Conservation (phyloP, 768 basidiomycete species). For the Cystobasidium ongulense region DNA sequence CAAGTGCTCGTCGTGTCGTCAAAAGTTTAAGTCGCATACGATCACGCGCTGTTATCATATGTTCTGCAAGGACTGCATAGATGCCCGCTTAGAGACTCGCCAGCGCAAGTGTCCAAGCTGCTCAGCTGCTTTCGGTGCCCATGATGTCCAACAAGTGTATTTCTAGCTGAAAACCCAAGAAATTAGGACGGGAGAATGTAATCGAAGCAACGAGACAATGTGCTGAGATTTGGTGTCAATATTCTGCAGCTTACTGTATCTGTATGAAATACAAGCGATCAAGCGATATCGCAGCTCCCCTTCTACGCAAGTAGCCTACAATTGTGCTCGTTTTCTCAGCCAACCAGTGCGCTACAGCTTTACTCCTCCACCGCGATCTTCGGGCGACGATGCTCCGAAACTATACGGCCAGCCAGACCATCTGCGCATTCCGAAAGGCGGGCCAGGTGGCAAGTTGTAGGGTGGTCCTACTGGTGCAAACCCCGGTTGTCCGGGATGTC, state of each 20-base stretch:
- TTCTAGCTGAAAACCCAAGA: constrained; percentile 47
- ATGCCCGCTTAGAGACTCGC: constrained; percentile 74
- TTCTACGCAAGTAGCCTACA: background rate
- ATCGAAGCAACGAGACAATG: background rate
- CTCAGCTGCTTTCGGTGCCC: constrained; percentile 66
- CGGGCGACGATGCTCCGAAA: background rate
- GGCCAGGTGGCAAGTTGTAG: background rate
- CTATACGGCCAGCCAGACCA: background rate
- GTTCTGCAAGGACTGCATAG: constrained; percentile 55
- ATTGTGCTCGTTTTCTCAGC: background rate
- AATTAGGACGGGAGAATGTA: background rate
- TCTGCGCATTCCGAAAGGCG: background rate
- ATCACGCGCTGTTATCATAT: constrained; percentile 36
- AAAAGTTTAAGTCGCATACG: constrained; percentile 50
- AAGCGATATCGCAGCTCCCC: background rate
- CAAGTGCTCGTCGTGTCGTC: constrained; percentile 78
- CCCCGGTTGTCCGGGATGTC: background rate
- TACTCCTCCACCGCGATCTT: background rate
- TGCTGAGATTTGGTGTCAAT: background rate
- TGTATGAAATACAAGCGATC: background rate
- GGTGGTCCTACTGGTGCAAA: background rate
- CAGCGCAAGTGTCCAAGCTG: constrained; percentile 93
- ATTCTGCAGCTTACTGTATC: background rate
- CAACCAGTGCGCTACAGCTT: background rate
- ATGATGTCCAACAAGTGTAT: constrained; percentile 65